Percentiles rank a stretch among this genome's conserved stretches.
phyloP scores from a whole-genome alignment of 192 early-diverging fungal species.

The Coemansia sp. region DNA sequence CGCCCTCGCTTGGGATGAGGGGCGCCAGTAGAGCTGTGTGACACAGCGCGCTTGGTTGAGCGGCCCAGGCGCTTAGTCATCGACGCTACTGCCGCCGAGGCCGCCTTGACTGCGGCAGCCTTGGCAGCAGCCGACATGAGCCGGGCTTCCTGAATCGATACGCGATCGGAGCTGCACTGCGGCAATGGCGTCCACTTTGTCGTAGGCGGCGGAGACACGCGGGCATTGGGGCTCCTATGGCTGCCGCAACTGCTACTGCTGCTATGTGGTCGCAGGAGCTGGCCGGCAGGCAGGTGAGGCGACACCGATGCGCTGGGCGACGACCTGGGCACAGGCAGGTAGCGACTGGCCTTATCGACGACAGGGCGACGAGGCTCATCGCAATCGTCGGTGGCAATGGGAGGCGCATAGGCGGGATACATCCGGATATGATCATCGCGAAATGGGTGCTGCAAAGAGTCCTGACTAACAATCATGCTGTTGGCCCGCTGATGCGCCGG shows the following conservation, averaged over 20 bases:
- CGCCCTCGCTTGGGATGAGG: background rate
- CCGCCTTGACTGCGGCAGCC: conserved; percentile 42
- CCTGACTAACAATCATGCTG: background rate
- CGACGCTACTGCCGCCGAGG: conserved; percentile 27
- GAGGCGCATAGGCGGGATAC: background rate
- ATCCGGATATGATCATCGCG: background rate
- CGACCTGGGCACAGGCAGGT: background rate
- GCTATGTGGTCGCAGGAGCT: conserved; percentile 2
- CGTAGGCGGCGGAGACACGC: background rate
- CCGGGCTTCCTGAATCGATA: conserved; percentile 25
- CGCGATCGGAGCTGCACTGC: conserved; percentile 32
- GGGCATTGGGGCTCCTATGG: background rate
- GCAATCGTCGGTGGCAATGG: background rate
- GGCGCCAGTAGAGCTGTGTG: background rate
- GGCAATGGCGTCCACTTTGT: conserved; percentile 25
- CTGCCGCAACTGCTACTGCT: background rate
- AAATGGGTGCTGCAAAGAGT: background rate
- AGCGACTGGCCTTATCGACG: conserved; percentile 11
- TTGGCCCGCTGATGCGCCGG: background rate
- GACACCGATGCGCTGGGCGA: background rate
- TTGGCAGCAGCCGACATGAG: conserved; percentile 48
- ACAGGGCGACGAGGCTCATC: background rate
- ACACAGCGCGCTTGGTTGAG: conserved; percentile 22
- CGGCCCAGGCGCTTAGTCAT: conserved; percentile 33
- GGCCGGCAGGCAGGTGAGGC: background rate